These are phyloP conservation scores for Rhododendron ferrugineum DNA, from an alignment of 148 eudicot genomes.

Conservation along the genomic window DNA sequence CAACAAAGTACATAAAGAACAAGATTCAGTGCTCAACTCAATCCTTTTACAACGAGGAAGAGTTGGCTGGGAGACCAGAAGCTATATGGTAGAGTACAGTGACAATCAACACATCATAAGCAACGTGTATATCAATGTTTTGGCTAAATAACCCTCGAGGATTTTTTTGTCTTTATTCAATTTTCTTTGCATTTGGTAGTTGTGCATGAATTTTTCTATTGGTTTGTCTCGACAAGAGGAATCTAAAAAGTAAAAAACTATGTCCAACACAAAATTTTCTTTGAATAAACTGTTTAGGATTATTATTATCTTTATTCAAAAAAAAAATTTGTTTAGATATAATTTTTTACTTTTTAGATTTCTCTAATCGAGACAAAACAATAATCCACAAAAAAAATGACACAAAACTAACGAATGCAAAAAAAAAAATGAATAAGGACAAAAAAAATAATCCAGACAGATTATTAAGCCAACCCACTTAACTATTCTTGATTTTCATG, in stretches of 20 bases:
- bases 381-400: neutral
- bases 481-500: neutral
- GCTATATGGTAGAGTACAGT: neutral
- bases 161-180: too few relatives aligned
- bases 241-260: too few relatives aligned
- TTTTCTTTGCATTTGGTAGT: neutral
- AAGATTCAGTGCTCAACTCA: neutral
- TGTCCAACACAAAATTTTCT: neutral
- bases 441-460: neutral
- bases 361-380: neutral
- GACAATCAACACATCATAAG: neutral
- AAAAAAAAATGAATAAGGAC: too few relatives aligned
- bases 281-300: too few relatives aligned
- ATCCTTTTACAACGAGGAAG: neutral
- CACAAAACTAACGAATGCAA: neutral
- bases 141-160: neutral
- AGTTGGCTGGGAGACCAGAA: neutral
- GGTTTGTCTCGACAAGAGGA: neutral
- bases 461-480: neutral
- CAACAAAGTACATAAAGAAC: neutral
- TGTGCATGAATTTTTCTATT: neutral
- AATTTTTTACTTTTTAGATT: neutral
- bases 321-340: too few relatives aligned
- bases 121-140: neutral
- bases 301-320: neutral